A percentile compares a stretch with the other conserved stretches of the same genome.
phyloP scores from a whole-genome alignment of 2,329 filamentous ascomycete genomes.

The Fusarium tanahbumbuense region DNA sequence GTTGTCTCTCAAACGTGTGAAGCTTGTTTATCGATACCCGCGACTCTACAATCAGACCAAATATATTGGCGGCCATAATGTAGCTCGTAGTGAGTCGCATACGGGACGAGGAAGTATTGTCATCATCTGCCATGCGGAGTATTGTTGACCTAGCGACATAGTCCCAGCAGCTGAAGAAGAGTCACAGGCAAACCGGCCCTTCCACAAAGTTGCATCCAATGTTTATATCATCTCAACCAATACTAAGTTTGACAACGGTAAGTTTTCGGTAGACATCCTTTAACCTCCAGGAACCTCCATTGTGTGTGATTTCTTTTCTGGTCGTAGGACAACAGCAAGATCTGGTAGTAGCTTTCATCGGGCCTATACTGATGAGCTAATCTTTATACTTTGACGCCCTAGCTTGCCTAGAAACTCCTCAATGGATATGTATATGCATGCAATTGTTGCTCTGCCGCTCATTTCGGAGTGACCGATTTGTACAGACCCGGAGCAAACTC shows the following conservation, averaged over 20 bases:
- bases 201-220: neutral
- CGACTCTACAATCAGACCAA: no score
- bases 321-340: neutral
- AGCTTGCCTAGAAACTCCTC: neutral
- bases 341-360: neutral
- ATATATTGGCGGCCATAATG: neutral
- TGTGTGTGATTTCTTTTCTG: neutral
- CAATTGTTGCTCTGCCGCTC: neutral
- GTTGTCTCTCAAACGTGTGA: slow-evolving; percentile 14
- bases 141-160: neutral
- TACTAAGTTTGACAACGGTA: neutral
- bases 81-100: neutral
- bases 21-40: neutral
- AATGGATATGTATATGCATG: neutral
- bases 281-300: neutral
- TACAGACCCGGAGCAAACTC: neutral
- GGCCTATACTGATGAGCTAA: neutral
- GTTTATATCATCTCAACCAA: neutral
- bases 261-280: neutral
- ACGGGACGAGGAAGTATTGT: neutral
- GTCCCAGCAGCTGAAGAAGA: neutral
- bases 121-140: neutral
- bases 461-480: neutral
- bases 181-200: neutral
- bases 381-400: neutral